These are phyloP conservation scores for Xylariaceae sp. DNA, from an alignment of 2,329 filamentous ascomycete species.

Conservation along the genomic window DNA sequence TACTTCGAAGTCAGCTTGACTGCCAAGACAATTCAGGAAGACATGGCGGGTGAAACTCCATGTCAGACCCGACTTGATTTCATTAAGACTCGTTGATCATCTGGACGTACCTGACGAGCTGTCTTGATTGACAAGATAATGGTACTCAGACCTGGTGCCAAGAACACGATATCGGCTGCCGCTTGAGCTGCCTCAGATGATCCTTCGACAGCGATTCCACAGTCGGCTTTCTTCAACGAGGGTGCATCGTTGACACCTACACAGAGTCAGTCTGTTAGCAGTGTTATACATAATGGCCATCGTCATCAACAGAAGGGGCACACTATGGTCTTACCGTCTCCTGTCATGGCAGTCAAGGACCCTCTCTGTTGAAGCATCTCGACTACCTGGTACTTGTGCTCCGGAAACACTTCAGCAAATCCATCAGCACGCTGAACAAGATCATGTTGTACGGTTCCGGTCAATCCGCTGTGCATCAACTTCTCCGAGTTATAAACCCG, in stretches of 20 bases:
- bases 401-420: constrained; percentile 69
- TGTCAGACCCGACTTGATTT: not conserved
- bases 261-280: constrained; percentile 3
- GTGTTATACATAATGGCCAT: not conserved
- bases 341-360: constrained; percentile 70
- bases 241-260: constrained; percentile 65
- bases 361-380: constrained; percentile 71
- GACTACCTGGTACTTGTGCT: constrained; percentile 72
- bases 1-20: constrained; percentile 30
- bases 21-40: not conserved
- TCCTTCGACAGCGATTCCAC: constrained; percentile 69
- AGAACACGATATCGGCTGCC: constrained; percentile 69
- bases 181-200: constrained; percentile 67
- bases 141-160: constrained; percentile 65
- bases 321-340: constrained; percentile 45
- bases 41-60: not conserved
- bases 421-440: constrained; percentile 70
- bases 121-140: constrained; percentile 71
- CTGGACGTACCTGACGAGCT: constrained; percentile 44
- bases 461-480: constrained; percentile 70
- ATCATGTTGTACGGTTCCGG: constrained; percentile 68
- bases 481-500: constrained; percentile 78
- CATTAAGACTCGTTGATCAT: too few relatives aligned
- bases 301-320: too few relatives aligned
- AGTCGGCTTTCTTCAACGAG: constrained; percentile 69